Conservation (phyloP, 2,329 filamentous ascomycete genomes). For the Parastagonospora avenae region DNA sequence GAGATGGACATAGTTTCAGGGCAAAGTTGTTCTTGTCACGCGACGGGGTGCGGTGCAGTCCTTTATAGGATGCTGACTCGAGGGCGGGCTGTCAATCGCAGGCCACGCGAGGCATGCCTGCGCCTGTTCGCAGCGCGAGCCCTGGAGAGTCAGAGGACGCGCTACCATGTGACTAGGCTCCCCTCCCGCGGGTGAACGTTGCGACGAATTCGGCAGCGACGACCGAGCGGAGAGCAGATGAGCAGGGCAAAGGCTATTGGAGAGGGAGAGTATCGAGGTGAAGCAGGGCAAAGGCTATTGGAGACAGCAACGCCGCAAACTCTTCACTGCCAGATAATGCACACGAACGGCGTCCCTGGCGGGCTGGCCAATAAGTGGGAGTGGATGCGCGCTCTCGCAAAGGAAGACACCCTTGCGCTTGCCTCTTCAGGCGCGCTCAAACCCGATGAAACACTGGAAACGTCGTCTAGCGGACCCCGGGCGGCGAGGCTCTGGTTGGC, state of each 20-base stretch:
- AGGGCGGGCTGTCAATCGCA: conserved; percentile 20
- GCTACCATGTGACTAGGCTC: background rate
- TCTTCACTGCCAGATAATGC: background rate
- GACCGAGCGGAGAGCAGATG: background rate
- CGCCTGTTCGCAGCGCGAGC: conserved; percentile 14
- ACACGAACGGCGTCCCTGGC: background rate
- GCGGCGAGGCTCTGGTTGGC: conserved; percentile 23
- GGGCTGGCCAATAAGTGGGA: conserved; percentile 11
- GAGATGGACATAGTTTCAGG: conserved; percentile 28
- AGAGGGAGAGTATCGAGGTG: background rate
- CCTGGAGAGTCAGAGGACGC: conserved; percentile 1
- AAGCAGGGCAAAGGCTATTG: background rate
- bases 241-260: background rate
- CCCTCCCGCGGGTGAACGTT: background rate
- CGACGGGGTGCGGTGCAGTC: conserved; percentile 5
- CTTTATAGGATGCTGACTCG: conserved; percentile 16
- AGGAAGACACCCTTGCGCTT: background rate
- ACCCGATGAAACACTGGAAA: conserved; percentile 39
- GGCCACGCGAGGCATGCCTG: conserved; percentile 17
- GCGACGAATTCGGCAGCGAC: background rate
- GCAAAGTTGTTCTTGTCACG: conserved; percentile 18
- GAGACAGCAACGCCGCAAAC: no score
- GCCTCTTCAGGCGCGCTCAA: conserved; percentile 33
- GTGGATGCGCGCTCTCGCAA: conserved; percentile 4
- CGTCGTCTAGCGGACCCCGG: conserved; percentile 19